A percentile compares a stretch with the other conserved stretches of the same genome.
phyloP scores from a whole-genome alignment of 805 yeast genomes.

The Lachancea sp. region DNA sequence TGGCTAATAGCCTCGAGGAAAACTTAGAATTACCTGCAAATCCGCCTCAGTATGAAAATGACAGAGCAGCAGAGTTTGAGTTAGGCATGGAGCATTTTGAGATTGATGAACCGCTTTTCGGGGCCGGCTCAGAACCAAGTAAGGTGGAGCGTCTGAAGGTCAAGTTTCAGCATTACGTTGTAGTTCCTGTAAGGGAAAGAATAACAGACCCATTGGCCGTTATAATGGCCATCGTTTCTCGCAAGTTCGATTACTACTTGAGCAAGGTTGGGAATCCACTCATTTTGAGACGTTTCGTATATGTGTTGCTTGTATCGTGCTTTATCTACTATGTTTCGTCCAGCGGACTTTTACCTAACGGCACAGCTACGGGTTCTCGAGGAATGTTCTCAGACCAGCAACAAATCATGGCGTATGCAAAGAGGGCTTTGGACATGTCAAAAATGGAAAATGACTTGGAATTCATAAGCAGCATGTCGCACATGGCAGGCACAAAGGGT shows the following conservation, averaged over 20 bases:
- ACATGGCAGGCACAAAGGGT: constrained; percentile 82
- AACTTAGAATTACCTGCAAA: constrained; percentile 24
- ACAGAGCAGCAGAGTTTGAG: constrained; percentile 1
- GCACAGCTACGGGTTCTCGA: constrained; percentile 33
- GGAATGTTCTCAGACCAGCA: constrained; percentile 62
- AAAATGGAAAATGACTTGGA: constrained; percentile 60
- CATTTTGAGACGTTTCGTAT: constrained; percentile 68
- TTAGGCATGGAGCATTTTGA: constrained; percentile 30
- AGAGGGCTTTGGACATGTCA: constrained; percentile 46
- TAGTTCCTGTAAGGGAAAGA: constrained; percentile 35
- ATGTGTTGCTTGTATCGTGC: constrained; percentile 58
- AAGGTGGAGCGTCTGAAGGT: constrained; percentile 17
- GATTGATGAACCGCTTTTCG: constrained; percentile 34
- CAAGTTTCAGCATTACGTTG: constrained; percentile 29
- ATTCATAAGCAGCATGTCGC: constrained; percentile 76
- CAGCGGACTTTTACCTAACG: constrained; percentile 47
- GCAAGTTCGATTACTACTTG: constrained; percentile 50
- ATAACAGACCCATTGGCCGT: constrained; percentile 45
- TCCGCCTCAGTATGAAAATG: constrained; percentile 23
- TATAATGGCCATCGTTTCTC: constrained; percentile 28
- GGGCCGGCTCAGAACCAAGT: neutral
- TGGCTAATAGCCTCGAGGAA: constrained; percentile 5
- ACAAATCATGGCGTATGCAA: constrained; percentile 44
- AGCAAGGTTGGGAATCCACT: constrained; percentile 78
- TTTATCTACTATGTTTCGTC: constrained; percentile 52